A percentile compares a stretch with the other conserved stretches of the same genome.
phyloP scores from a whole-genome alignment of 1,284 basidiomycete species.

The Megacollybia platyphylla region DNA sequence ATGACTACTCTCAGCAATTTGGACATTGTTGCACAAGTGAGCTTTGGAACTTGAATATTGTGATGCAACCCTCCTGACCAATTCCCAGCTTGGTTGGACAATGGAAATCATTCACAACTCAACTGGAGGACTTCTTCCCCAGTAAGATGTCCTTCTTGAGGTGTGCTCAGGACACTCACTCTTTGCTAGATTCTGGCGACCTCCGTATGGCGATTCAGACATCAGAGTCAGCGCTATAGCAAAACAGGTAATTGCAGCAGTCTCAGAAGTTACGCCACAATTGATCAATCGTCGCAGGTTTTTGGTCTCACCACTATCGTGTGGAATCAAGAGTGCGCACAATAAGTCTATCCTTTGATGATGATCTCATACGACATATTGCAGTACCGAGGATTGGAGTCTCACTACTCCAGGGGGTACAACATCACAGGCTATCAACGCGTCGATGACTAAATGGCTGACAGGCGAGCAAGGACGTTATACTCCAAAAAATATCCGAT shows the following conservation, averaged over 20 bases:
- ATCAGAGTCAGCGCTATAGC: constrained; percentile 65
- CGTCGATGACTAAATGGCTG: constrained; percentile 41
- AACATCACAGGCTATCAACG: constrained; percentile 27
- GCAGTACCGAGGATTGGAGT: constrained; percentile 59
- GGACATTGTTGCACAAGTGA: constrained; percentile 2
- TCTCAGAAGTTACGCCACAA: neutral
- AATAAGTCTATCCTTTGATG: neutral
- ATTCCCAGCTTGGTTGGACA: constrained; percentile 59
- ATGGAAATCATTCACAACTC: constrained; percentile 74
- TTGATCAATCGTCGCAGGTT: constrained; percentile 18
- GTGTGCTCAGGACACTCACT: neutral
- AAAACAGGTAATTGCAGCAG: constrained; percentile 23
- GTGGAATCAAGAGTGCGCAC: constrained; percentile 72
- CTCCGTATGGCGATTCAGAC: constrained; percentile 71
- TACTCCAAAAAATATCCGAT: constrained; percentile 4
- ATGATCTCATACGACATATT: constrained; percentile 2
- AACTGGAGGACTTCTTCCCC: constrained; percentile 58
- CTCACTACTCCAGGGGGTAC: constrained; percentile 26
- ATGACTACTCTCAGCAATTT: constrained; percentile 4
- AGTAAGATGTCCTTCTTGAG: neutral
- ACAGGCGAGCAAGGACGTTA: constrained; percentile 21
- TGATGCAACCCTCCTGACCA: constrained; percentile 20
- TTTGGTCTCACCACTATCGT: constrained; percentile 60
- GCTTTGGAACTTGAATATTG: constrained; percentile 36
- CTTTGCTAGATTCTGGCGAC: constrained; percentile 49